Evolutionary conservation across 164 flowering plant species (phyloP), one percentile per base, ranked within the genome.

Genomic region (Pachysandra terminalis): DNA sequence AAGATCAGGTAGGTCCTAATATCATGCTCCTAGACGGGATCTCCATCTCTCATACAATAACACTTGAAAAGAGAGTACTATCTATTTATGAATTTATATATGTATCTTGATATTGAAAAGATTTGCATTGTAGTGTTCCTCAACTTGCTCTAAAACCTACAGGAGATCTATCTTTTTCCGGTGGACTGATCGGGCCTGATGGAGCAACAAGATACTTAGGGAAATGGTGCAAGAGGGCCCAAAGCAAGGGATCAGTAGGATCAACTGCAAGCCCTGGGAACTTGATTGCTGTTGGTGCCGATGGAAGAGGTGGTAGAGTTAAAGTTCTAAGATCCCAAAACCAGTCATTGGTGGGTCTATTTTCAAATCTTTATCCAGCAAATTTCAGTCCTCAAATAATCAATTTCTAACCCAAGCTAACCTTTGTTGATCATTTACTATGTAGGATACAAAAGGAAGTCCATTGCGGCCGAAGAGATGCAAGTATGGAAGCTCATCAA

Each of bases 221-320:
- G 17, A 96, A 88, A 81, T 96, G 99, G 97, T 89, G 97, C 87
- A 93, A 85, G 75, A 83, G 85, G 28, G 68, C 61, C n/a, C 87
- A 80, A 61, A 67, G n/a, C 26, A 78, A 78, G n/a, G 81, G 69
- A 27, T 45, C 82, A 35, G 23, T 16, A 60, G 80, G 80, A 61
- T 70, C 82, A 62, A 68, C 51, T 56, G 9, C 80, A 62, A 72
- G 56, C 22, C 56, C 71, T 51, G 82, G 86, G 35, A 71, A 82
- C 66, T 72, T 96, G 64, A 91, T 96, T 67, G 68, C 93, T 62
- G 85, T 80, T 74, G 97, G 98, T 56, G 87, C 98, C 71, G 99
- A 96, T 83, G 99, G 99, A 22, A 85, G 87, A 81, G 99, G 99
- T 61, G 98, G 99, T 22, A 81, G 74, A 74, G 64, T 90, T 25